phyloP scores from a whole-genome alignment of 257 asterid species.

The Solanum clarkiae region DNA sequence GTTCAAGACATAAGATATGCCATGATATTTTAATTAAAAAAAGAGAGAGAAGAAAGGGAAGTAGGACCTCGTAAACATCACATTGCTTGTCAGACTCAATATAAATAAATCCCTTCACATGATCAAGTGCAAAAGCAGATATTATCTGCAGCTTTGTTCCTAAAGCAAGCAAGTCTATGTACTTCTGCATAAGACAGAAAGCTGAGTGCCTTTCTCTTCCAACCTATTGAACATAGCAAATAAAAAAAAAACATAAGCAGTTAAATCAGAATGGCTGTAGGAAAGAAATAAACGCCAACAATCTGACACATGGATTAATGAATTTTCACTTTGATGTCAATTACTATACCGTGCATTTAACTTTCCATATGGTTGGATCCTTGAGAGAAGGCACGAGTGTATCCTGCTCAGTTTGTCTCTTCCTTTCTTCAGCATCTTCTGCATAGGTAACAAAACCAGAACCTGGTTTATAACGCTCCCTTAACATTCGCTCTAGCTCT shows the following conservation, averaged over 20 bases:
- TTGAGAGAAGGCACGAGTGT: constrained; percentile 28
- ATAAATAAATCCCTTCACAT: constrained; percentile 63
- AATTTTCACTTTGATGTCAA: background rate
- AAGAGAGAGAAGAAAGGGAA: background rate
- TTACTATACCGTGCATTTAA: constrained; percentile 76
- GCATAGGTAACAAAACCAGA: constrained; percentile 45
- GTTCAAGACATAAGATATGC: background rate
- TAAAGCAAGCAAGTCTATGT: constrained; percentile 46
- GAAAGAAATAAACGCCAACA: background rate
- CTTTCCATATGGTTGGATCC: constrained; percentile 78
- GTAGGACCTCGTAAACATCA: constrained; percentile 68
- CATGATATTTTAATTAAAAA: background rate
- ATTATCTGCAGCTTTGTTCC: constrained; percentile 67
- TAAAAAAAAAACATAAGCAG: background rate
- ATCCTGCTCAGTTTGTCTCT: constrained; percentile 21
- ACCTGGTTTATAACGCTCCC: constrained; percentile 68
- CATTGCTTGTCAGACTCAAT: constrained; percentile 74
- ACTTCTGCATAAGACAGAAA: constrained; percentile 92
- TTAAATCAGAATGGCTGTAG: background rate
- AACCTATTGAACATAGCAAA: constrained; percentile 31
- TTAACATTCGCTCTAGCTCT: constrained; percentile 55
- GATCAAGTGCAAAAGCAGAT: constrained; percentile 84
- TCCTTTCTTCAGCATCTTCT: constrained; percentile 53
- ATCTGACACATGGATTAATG: background rate
- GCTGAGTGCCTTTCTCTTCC: constrained; percentile 92